Evolutionary conservation across 805 yeast genomes (phyloP).

Genomic region (Pichia manshurica): DNA sequence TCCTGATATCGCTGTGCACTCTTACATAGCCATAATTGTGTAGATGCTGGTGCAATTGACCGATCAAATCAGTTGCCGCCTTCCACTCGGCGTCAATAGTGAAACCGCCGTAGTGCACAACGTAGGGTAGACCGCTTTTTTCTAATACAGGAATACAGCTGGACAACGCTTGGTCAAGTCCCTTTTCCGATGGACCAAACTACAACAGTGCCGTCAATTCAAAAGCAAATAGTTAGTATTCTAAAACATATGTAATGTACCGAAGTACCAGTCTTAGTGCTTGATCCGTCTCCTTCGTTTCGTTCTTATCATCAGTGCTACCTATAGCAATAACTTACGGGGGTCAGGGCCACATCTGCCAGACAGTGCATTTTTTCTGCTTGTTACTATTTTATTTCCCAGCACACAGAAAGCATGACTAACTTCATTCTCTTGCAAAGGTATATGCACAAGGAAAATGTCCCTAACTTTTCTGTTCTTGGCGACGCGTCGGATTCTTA

Average conservation of each 20-base stretch:
- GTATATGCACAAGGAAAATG: too few species aligned
- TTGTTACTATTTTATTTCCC: too few species aligned
- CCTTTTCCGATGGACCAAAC: constrained; percentile 72
- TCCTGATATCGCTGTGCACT: constrained; percentile 77
- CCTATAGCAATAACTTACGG: constrained; percentile 40
- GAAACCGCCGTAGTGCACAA: constrained; percentile 86
- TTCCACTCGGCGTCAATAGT: constrained; percentile 84
- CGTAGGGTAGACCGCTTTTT: constrained; percentile 54
- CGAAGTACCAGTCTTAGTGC: too few species aligned
- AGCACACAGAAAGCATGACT: too few species aligned
- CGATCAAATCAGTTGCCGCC: constrained; percentile 72
- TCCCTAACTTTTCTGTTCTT: not conserved
- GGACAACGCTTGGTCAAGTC: constrained; percentile 75
- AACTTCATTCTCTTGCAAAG: too few species aligned
- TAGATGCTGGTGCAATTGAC: constrained; percentile 64
- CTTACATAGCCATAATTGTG: constrained; percentile 69
- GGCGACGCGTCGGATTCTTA: not conserved
- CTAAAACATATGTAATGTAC: too few species aligned
- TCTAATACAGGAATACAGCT: constrained; percentile 58
- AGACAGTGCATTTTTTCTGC: constrained; percentile 54
- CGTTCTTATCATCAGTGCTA: too few species aligned
- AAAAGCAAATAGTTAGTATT: too few species aligned
- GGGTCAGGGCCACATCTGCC: constrained; percentile 82
- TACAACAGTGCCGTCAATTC: too few species aligned
- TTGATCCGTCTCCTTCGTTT: too few species aligned